A percentile compares a stretch with the other conserved stretches of the same genome.
Evolutionary conservation across 2,329 filamentous ascomycete genomes (phyloP).

Genomic region (Monosporascus sp.): DNA sequence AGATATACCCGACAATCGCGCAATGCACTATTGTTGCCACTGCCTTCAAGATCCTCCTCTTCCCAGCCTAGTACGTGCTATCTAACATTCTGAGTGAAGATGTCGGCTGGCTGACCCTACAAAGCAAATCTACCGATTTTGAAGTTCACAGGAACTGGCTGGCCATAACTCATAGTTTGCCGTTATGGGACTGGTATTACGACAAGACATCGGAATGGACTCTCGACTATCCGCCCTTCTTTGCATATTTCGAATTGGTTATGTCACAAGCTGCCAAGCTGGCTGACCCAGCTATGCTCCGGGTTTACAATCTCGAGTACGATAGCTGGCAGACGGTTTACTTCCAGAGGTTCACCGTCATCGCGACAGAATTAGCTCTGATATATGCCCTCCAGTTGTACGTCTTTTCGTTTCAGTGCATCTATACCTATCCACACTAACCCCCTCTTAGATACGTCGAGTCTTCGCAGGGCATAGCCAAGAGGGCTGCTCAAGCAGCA

Average conservation of each 20-base stretch:
- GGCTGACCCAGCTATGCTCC: constrained; percentile 75
- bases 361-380: constrained; percentile 76
- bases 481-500: constrained; percentile 74
- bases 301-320: constrained; percentile 74
- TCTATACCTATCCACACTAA: not conserved
- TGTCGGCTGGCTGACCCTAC: constrained; percentile 5
- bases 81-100: not conserved
- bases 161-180: constrained; percentile 86
- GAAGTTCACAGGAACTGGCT: constrained; percentile 99
- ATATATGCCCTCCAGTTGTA: constrained; percentile 76
- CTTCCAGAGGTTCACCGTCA: constrained; percentile 87
- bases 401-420: constrained; percentile 11
- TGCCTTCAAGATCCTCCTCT: constrained; percentile 85
- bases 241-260: constrained; percentile 93
- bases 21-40: constrained; percentile 84
- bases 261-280: constrained; percentile 76
- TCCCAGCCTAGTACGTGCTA: constrained; percentile 81
- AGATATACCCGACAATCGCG: constrained; percentile 77
- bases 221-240: constrained; percentile 96
- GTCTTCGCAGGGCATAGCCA: constrained; percentile 59
- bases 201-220: constrained; percentile 99
- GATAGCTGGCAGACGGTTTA: constrained; percentile 91
- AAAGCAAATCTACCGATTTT: constrained; percentile 96
- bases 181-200: constrained; percentile 87
- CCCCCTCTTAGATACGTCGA: constrained; percentile 60